phyloP scores from a whole-genome alignment of 495 filamentous ascomycete genomes.

The Neurospora cerealis region DNA sequence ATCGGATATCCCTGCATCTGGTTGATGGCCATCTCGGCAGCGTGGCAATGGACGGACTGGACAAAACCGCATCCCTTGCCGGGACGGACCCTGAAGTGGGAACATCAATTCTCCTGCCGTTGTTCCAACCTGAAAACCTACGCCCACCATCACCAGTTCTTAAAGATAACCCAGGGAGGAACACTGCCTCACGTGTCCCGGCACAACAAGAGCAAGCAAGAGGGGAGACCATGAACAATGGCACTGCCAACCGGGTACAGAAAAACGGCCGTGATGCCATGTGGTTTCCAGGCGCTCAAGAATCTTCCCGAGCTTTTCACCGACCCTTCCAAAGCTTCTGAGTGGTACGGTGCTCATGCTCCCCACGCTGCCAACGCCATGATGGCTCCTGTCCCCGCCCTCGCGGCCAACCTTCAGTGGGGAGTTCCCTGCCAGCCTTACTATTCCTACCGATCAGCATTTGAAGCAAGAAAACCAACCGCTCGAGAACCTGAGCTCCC shows the following conservation, averaged over 20 bases:
- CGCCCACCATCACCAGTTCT: background rate
- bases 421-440: slow-evolving; percentile 25
- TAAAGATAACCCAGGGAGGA: background rate
- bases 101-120: background rate
- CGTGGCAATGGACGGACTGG: background rate
- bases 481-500: background rate
- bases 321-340: background rate
- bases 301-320: background rate
- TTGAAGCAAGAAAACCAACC: background rate
- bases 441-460: slow-evolving; percentile 4
- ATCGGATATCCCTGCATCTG: background rate
- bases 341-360: slow-evolving; percentile 22
- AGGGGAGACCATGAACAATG: background rate
- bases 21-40: background rate
- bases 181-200: background rate
- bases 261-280: background rate
- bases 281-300: background rate
- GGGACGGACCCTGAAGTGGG: background rate
- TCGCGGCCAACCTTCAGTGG: slow-evolving; percentile 20
- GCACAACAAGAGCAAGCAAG: background rate
- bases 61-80: background rate
- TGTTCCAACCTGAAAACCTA: background rate
- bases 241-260: background rate
- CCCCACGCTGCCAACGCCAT: background rate
- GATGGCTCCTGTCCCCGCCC: background rate